phyloP scores from a whole-genome alignment of 139 green algal genomes.

The Coelastrella sp. region DNA sequence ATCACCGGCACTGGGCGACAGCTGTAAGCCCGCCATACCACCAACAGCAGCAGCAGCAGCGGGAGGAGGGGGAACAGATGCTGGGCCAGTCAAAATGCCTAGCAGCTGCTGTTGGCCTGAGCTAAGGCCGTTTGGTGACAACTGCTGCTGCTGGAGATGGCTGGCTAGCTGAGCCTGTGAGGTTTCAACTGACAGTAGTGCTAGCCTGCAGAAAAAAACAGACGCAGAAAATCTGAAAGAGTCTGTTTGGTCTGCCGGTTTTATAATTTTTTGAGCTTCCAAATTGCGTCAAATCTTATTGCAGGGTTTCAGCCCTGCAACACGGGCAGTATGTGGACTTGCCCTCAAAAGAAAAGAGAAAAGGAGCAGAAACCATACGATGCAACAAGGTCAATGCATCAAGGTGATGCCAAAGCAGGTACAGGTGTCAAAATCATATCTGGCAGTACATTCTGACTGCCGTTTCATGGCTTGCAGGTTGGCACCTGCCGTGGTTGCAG shows the following conservation, averaged over 20 bases:
- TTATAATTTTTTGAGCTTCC: neutral
- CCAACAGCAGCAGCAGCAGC: neutral
- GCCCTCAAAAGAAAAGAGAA: no score
- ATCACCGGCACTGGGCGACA: neutral
- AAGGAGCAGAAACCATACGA: no score
- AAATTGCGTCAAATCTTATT: no score
- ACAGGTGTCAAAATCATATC: neutral
- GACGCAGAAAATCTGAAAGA: neutral
- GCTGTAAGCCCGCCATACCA: neutral
- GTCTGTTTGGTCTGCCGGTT: neutral
- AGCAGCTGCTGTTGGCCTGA: neutral
- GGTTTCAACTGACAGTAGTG: neutral
- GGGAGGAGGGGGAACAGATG: neutral
- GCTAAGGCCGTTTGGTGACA: neutral
- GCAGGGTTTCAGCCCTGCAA: no score
- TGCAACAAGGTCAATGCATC: no score
- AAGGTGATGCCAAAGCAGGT: no score
- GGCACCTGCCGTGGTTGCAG: no score
- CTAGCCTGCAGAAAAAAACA: neutral
- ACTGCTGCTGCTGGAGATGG: neutral
- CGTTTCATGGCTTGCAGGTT: neutral
- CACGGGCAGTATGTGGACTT: no score
- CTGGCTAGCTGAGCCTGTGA: neutral
- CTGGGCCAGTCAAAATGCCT: neutral
- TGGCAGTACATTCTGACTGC: neutral